Percentiles rank a stretch among this genome's conserved stretches.
phyloP scores from a whole-genome alignment of 441 rosid species.

The Corymbia calophylla region DNA sequence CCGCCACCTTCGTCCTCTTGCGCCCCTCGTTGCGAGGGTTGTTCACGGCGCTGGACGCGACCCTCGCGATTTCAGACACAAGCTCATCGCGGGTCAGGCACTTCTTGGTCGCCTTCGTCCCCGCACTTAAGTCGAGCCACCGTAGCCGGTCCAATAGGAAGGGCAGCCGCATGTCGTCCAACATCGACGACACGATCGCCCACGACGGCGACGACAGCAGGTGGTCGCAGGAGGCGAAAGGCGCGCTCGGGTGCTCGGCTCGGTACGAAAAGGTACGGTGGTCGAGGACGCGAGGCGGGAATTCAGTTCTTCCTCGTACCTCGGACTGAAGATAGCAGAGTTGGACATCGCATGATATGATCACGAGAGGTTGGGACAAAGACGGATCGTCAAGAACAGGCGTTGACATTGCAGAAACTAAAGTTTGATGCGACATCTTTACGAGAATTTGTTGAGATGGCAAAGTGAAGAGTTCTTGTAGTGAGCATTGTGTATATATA shows the following conservation, averaged over 20 bases:
- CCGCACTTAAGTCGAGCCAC: neutral
- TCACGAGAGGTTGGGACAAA: neutral
- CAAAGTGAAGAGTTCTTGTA: neutral
- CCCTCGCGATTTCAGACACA: neutral
- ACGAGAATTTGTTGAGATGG: neutral
- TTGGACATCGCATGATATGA: neutral
- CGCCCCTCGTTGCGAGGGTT: neutral
- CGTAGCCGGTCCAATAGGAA: neutral
- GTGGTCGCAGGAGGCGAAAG: neutral
- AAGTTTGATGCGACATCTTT: neutral
- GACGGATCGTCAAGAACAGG: neutral
- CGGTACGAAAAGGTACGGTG: neutral
- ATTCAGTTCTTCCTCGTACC: neutral
- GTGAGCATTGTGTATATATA: neutral
- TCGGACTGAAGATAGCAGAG: neutral
- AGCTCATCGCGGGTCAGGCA: neutral
- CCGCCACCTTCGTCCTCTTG: neutral
- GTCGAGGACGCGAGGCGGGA: neutral
- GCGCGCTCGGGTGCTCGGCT: neutral
- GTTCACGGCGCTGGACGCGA: neutral
- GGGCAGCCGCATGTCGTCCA: neutral
- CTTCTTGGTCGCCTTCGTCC: neutral
- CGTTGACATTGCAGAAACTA: neutral
- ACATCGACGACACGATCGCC: neutral
- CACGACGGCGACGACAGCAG: rapidly evolving